These are phyloP conservation scores for Pistacia atlantica DNA, from an alignment of 345 rosid genomes.

Conservation along the genomic window DNA sequence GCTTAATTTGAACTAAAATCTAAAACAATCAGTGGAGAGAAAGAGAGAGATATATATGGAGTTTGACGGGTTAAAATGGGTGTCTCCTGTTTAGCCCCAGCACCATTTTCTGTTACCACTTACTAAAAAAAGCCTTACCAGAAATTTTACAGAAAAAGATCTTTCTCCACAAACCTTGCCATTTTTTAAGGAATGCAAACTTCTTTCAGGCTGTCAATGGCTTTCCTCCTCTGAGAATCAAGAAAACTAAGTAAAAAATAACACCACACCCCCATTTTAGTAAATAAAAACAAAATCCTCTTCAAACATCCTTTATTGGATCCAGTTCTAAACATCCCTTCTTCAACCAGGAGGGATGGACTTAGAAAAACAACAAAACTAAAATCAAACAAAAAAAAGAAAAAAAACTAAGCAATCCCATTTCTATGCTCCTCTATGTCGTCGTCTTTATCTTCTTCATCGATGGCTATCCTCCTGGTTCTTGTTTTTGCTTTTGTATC, in stretches of 20 bases:
- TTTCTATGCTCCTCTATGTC: constrained; percentile 33
- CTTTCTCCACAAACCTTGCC: constrained; percentile 23
- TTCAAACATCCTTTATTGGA: constrained; percentile 5
- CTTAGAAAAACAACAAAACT: constrained; percentile 33
- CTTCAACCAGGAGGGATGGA: constrained; percentile 60
- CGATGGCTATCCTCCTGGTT: constrained; percentile 57
- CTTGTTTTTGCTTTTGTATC: constrained; percentile 24
- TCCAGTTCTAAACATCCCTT: constrained; percentile 21
- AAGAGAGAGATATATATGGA: not conserved
- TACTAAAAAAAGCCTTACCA: constrained; percentile 13
- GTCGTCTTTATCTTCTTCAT: constrained; percentile 5
- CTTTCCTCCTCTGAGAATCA: constrained; percentile 24
- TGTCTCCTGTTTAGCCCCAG: not conserved
- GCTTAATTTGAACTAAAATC: not conserved
- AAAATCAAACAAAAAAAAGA: not conserved
- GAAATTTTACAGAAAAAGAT: not conserved
- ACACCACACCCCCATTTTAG: constrained; percentile 10
- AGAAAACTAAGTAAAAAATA: not conserved
- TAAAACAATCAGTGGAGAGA: not conserved
- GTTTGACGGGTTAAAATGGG: constrained; percentile 22
- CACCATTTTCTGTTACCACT: not conserved
- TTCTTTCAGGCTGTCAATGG: constrained; percentile 21
- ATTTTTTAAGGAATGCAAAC: not conserved
- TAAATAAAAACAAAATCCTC: not conserved
- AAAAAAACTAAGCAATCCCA: constrained; percentile 17